These are phyloP conservation scores for Hawksworthiomyces lignivorus DNA, from an alignment of 2,329 filamentous ascomycete genomes.

Conservation along the genomic window DNA sequence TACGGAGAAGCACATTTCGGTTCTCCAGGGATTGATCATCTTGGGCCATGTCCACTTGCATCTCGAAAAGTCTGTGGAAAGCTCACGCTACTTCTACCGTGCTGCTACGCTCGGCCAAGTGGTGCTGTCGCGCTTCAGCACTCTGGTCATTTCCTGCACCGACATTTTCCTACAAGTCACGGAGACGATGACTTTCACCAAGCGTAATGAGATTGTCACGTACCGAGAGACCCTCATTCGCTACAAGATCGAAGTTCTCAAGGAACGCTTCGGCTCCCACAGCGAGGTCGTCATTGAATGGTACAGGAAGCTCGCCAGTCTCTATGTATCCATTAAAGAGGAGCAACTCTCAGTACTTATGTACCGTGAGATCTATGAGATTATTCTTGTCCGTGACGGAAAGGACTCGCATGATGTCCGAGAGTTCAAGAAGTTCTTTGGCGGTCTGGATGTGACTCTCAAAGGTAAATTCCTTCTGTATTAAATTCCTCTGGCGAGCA, in stretches of 20 bases:
- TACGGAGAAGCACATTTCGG: slow-evolving; percentile 26
- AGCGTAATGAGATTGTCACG: slow-evolving; percentile 27
- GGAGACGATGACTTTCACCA: slow-evolving; percentile 25
- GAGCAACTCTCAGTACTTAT: slow-evolving; percentile 24
- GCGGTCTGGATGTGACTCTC: slow-evolving; percentile 27
- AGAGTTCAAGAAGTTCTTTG: slow-evolving; percentile 24
- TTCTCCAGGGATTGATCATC: slow-evolving; percentile 29
- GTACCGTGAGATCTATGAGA: slow-evolving; percentile 27
- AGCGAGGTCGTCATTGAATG: slow-evolving; percentile 30
- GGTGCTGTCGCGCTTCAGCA: slow-evolving; percentile 24
- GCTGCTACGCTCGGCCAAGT: slow-evolving; percentile 50
- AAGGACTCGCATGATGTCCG: slow-evolving; percentile 23
- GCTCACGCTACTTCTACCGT: slow-evolving; percentile 28
- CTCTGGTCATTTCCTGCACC: slow-evolving; percentile 27
- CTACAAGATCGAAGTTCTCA: slow-evolving; percentile 30
- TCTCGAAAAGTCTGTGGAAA: slow-evolving; percentile 17
- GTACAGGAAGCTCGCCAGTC: slow-evolving; percentile 27
- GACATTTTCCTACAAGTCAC: slow-evolving; percentile 28
- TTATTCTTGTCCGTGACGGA: slow-evolving; percentile 24
- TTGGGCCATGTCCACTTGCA: slow-evolving; percentile 26
- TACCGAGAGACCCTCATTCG: slow-evolving; percentile 31
- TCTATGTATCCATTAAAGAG: slow-evolving; percentile 29
- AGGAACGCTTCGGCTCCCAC: slow-evolving; percentile 24
- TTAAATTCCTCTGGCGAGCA: no score
- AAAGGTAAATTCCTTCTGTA: slow-evolving; percentile 18